phyloP scores from a whole-genome alignment of 768 basidiomycete species.

The Termitomyces sp. region DNA sequence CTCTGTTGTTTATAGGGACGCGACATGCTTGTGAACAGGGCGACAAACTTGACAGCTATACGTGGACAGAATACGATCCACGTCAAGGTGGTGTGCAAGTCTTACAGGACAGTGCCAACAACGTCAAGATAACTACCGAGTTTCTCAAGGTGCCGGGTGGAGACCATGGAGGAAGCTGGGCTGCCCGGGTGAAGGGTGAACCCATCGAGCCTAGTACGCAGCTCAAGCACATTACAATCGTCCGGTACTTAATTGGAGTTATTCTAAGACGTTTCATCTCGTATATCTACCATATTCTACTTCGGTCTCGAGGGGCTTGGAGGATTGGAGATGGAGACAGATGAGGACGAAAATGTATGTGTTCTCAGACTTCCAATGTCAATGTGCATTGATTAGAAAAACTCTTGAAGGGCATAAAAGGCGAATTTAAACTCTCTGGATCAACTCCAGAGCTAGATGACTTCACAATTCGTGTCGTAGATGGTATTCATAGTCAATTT shows the following conservation, averaged over 20 bases:
- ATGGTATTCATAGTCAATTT: constrained; percentile 42
- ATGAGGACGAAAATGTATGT: constrained; percentile 67
- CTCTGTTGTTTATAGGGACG: constrained; percentile 38
- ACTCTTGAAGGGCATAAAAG: constrained; percentile 63
- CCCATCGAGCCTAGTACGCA: constrained; percentile 63
- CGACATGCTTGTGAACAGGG: constrained; percentile 89
- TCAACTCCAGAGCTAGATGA: constrained; percentile 75
- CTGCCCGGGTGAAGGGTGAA: constrained; percentile 74
- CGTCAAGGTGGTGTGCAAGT: constrained; percentile 84
- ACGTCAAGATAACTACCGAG: constrained; percentile 79
- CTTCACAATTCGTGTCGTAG: constrained; percentile 74
- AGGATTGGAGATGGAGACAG: constrained; percentile 72
- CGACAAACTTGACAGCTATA: constrained; percentile 76
- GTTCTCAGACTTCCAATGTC: not conserved
- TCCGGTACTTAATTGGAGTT: not conserved
- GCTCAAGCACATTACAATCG: not conserved
- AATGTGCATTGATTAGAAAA: not conserved
- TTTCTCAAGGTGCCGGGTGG: constrained; percentile 85
- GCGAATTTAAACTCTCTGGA: constrained; percentile 66
- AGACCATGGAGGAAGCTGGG: constrained; percentile 84
- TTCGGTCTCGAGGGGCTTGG: constrained; percentile 86
- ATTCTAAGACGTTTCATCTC: constrained; percentile 40
- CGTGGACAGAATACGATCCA: constrained; percentile 85
- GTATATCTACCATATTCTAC: constrained; percentile 81
- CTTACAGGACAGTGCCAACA: constrained; percentile 75